These are phyloP conservation scores for Wickerhamomyces silvicola DNA, from an alignment of 805 yeast species.

Conservation along the genomic window DNA sequence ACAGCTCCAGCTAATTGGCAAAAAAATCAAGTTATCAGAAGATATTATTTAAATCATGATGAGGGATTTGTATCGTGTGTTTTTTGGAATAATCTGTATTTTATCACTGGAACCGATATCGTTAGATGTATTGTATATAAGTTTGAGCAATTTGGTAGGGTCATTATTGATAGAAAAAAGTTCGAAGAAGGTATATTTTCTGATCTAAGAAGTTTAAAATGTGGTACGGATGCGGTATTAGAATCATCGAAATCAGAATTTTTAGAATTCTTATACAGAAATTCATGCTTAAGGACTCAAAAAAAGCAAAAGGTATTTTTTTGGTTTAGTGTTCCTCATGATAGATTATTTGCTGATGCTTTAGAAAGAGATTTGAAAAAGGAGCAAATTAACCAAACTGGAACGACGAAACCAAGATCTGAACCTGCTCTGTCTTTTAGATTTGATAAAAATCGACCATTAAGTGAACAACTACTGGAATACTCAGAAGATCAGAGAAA, in stretches of 20 bases:
- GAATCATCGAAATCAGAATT: slow-evolving; percentile 85
- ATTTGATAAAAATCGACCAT: slow-evolving; percentile 46
- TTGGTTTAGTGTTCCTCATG: slow-evolving; percentile 96
- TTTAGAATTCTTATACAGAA: slow-evolving; percentile 74
- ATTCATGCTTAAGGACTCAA: slow-evolving; percentile 86
- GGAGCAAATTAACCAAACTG: slow-evolving; percentile 51
- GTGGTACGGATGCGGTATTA: slow-evolving; percentile 79
- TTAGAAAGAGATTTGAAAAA: slow-evolving; percentile 85
- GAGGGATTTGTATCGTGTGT: slow-evolving; percentile 93
- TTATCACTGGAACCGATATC: slow-evolving; percentile 93
- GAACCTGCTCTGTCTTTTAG: slow-evolving; percentile 80
- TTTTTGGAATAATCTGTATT: slow-evolving; percentile 83
- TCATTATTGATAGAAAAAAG: slow-evolving; percentile 78
- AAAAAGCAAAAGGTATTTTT: slow-evolving; percentile 95
- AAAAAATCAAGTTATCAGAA: slow-evolving; percentile 75
- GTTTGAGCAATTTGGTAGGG: slow-evolving; percentile 85
- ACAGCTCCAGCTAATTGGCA: slow-evolving; percentile 97
- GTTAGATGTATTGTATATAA: slow-evolving; percentile 87
- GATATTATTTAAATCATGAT: slow-evolving; percentile 79
- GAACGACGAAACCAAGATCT: slow-evolving; percentile 64
- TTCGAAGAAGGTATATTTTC: slow-evolving; percentile 96
- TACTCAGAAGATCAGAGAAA: slow-evolving; percentile 32
- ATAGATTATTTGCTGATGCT: slow-evolving; percentile 86
- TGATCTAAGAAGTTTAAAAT: slow-evolving; percentile 78
- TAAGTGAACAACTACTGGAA: slow-evolving; percentile 46